Percentiles rank a stretch among this genome's conserved stretches.
Conservation (phyloP, 345 rosid species). For the Linum usitatissimum region DNA sequence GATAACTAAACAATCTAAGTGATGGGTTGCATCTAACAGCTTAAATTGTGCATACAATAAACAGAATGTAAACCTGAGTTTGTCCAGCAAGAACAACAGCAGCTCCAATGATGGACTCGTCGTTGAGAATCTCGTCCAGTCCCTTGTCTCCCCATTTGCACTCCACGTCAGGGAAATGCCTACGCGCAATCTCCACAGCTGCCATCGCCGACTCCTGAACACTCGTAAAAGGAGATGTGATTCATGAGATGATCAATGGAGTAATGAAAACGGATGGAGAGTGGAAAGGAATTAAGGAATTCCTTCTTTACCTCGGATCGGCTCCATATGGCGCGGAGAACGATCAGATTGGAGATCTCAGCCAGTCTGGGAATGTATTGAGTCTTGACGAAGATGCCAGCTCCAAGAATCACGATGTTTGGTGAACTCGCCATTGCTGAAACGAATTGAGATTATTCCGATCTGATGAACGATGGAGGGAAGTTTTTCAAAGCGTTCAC, state of each 20-base stretch:
- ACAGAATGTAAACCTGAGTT: conserved; percentile 41
- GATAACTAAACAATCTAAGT: no score
- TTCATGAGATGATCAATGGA: not conserved
- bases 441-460: not conserved
- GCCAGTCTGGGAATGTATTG: conserved; percentile 77
- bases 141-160: conserved; percentile 87
- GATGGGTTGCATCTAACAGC: no score
- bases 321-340: conserved; percentile 74
- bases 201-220: conserved; percentile 68
- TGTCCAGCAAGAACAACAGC: conserved; percentile 96
- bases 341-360: conserved; percentile 71
- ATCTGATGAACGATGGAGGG: not conserved
- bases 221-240: not conserved
- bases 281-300: not conserved
- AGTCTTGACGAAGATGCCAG: conserved; percentile 84
- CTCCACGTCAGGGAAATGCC: conserved; percentile 64
- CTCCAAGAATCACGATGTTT: conserved; percentile 70
- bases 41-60: no score
- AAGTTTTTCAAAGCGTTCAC: not conserved
- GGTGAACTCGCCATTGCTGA: conserved; percentile 43
- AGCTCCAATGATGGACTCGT: conserved; percentile 56
- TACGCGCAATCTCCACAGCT: conserved; percentile 65
- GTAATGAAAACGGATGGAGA: conserved; percentile 1
- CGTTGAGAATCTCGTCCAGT: conserved; percentile 52
- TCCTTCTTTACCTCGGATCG: conserved; percentile 48